phyloP scores from a whole-genome alignment of 2,329 filamentous ascomycete genomes.

The Colletotrichum gloeosporioides region DNA sequence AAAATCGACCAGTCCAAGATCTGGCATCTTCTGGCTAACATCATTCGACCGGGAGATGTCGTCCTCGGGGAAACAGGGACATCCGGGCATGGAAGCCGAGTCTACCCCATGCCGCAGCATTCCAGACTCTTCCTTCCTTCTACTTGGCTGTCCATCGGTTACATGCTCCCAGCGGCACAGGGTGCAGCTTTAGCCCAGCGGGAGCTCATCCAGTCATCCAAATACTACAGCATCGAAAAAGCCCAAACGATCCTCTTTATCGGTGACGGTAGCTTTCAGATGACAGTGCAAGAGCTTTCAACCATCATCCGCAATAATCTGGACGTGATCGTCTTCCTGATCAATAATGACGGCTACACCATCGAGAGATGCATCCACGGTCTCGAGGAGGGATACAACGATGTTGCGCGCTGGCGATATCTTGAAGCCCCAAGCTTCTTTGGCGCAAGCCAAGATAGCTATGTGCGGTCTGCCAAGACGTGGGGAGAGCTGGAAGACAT shows the following conservation, averaged over 20 bases:
- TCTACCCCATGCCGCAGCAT: slow-evolving; percentile 54
- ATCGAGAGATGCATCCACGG: slow-evolving; percentile 65
- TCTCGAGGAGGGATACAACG: slow-evolving; percentile 57
- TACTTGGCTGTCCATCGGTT: slow-evolving; percentile 66
- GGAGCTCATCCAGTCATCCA: slow-evolving; percentile 41
- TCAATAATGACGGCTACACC: slow-evolving; percentile 66
- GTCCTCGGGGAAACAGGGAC: slow-evolving; percentile 65
- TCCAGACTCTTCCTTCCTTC: slow-evolving; percentile 53
- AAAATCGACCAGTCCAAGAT: slow-evolving; percentile 53
- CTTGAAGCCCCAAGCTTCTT: slow-evolving; percentile 53
- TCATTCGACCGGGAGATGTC: slow-evolving; percentile 55
- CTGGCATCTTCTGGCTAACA: slow-evolving; percentile 37
- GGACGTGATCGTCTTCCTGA: slow-evolving; percentile 52
- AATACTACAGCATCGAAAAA: slow-evolving; percentile 41
- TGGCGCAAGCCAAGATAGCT: slow-evolving; percentile 39
- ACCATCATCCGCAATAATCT: slow-evolving; percentile 64
- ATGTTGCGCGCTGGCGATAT: slow-evolving; percentile 58
- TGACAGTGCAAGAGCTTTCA: slow-evolving; percentile 70
- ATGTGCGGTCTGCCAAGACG: slow-evolving; percentile 39
- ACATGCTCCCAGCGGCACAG: slow-evolving; percentile 62
- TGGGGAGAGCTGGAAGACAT: slow-evolving; percentile 50
- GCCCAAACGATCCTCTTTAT: slow-evolving; percentile 59
- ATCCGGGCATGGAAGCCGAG: slow-evolving; percentile 57
- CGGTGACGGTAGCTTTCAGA: slow-evolving; percentile 69
- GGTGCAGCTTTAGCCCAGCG: slow-evolving; percentile 60